Conservation (phyloP, 208 protist genomes). For the Acanthamoeba castellanii region DNA sequence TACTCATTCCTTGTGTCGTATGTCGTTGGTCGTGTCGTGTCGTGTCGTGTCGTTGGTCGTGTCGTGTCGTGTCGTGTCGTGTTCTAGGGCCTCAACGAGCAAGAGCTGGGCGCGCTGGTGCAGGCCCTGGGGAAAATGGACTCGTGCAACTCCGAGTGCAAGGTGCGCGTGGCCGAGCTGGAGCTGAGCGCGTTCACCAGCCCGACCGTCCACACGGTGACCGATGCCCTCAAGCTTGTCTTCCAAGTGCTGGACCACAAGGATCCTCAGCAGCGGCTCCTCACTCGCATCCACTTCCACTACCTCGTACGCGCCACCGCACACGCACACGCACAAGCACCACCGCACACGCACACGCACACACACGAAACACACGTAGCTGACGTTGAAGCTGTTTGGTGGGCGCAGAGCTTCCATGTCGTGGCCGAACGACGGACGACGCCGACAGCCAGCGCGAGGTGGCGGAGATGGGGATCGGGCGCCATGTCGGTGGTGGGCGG, state of each 20-base stretch:
- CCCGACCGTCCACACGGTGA: constrained; percentile 17
- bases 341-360: no score
- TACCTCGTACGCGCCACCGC: not conserved
- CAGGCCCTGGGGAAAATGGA: not conserved
- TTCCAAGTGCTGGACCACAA: constrained; percentile 71
- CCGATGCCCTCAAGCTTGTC: constrained; percentile 45
- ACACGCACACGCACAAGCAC: not conserved
- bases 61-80: not conserved
- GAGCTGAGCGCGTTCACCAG: not conserved
- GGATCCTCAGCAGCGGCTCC: constrained; percentile 35
- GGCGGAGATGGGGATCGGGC: constrained; percentile 3
- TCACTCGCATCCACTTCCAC: constrained; percentile 67
- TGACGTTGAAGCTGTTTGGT: no score
- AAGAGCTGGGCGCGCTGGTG: constrained; percentile 61
- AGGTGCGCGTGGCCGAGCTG: not conserved
- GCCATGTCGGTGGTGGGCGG: constrained; percentile 18
- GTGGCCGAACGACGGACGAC: constrained; percentile 26
- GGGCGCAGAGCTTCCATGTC: constrained; percentile 24
- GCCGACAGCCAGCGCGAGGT: constrained; percentile 7
- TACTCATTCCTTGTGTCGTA: not conserved
- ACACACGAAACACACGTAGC: no score
- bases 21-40: no score
- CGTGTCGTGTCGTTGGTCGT: no score
- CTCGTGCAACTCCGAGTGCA: not conserved
- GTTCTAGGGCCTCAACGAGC: constrained; percentile 50